Percentiles rank a stretch among this genome's conserved stretches.
Conservation (phyloP, 768 basidiomycete species). For the Lepiota brunneoincarnata region DNA sequence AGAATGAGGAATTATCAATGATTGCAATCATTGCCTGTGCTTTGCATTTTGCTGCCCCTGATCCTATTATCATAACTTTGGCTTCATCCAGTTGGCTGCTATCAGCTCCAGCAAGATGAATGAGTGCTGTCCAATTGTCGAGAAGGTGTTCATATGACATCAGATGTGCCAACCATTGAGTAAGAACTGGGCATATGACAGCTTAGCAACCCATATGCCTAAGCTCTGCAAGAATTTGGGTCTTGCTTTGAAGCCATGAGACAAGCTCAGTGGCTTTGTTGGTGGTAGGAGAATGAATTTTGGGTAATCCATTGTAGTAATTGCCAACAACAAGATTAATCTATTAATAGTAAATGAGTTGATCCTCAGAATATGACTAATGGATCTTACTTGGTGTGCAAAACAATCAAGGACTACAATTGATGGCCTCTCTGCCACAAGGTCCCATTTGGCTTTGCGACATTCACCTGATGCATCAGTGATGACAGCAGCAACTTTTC, state of each 20-base stretch:
- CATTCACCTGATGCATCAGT: slow-evolving; percentile 36
- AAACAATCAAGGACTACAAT: slow-evolving; percentile 22
- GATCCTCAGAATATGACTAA: neutral
- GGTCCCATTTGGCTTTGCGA: slow-evolving; percentile 17
- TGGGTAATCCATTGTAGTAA: slow-evolving; percentile 18
- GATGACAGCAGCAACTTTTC: slow-evolving; percentile 25
- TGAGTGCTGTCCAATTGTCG: slow-evolving; percentile 9
- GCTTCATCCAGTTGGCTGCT: slow-evolving; percentile 10
- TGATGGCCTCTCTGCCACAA: slow-evolving; percentile 11
- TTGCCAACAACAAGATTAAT: slow-evolving; percentile 34
- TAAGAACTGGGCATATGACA: slow-evolving; percentile 29
- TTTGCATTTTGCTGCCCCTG: slow-evolving; percentile 16
- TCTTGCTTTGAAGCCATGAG: slow-evolving; percentile 34
- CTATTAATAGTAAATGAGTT: neutral
- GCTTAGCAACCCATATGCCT: too few relatives aligned
- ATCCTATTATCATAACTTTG: slow-evolving; percentile 3
- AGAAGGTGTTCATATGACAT: slow-evolving; percentile 25
- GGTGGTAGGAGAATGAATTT: slow-evolving; percentile 15
- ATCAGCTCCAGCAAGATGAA: slow-evolving; percentile 7
- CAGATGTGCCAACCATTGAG: slow-evolving; percentile 32
- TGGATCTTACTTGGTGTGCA: slow-evolving; percentile 22
- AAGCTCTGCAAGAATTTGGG: slow-evolving; percentile 23
- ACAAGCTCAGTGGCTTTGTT: slow-evolving; percentile 17
- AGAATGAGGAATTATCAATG: slow-evolving; percentile 19
- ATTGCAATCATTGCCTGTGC: slow-evolving; percentile 19